phyloP scores from a whole-genome alignment of 2,329 filamentous ascomycete species.

The Fusarium avenaceum region DNA sequence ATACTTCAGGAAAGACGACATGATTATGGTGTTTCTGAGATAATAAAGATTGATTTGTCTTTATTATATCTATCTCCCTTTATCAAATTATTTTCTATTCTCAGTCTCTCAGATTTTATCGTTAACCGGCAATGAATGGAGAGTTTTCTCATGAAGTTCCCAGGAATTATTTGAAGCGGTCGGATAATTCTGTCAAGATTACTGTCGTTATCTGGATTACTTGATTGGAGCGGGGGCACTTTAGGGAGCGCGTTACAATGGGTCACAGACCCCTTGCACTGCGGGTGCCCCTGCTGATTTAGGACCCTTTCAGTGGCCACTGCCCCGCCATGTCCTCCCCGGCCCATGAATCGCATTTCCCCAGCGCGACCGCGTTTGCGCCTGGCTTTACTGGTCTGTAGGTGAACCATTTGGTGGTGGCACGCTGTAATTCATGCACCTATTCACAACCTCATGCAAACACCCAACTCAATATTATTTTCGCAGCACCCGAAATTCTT shows the following conservation, averaged over 20 bases:
- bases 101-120: too few relatives aligned
- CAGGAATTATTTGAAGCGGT: neutral
- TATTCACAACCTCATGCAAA: neutral
- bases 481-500: neutral
- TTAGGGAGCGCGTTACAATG: conserved; percentile 33
- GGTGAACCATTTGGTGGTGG: neutral
- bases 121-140: too few relatives aligned
- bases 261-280: neutral
- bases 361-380: conserved; percentile 36
- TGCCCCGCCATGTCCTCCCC: conserved; percentile 31
- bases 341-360: neutral
- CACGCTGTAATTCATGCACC: neutral
- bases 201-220: conserved; percentile 18
- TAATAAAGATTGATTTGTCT: too few relatives aligned
- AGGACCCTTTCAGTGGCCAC: conserved; percentile 19
- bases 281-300: conserved; percentile 14
- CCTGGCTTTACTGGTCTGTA: neutral
- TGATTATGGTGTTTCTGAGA: too few relatives aligned
- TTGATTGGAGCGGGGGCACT: conserved; percentile 35
- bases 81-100: too few relatives aligned
- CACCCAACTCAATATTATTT: neutral
- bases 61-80: too few relatives aligned
- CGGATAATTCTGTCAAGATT: conserved; percentile 3
- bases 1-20: too few relatives aligned
- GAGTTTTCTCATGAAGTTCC: too few relatives aligned